Conservation (phyloP, 768 basidiomycete genomes). For the Rhodotorula graminis region DNA sequence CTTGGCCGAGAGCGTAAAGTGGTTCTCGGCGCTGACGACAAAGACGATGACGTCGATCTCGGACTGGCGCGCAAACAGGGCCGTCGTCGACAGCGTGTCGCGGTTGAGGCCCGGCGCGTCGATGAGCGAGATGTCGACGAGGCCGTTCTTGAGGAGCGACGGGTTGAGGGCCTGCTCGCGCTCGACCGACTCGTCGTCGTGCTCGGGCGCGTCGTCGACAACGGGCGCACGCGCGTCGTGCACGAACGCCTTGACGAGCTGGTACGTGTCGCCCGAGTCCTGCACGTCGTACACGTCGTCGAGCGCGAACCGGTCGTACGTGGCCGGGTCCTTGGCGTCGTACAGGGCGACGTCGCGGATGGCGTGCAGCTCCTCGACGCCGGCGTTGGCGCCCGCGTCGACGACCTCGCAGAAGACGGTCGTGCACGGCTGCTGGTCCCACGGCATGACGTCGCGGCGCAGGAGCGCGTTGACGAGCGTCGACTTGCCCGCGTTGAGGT, state of each 20-base stretch:
- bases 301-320: constrained; percentile 66
- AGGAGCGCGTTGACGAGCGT: constrained; percentile 96
- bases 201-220: constrained; percentile 50
- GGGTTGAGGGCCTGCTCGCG: constrained; percentile 3
- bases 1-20: constrained; percentile 91
- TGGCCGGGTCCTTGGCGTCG: constrained; percentile 64
- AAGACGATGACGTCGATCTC: constrained; percentile 99
- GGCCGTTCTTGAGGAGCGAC: constrained; percentile 42
- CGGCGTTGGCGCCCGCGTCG: constrained; percentile 67
- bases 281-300: constrained; percentile 73
- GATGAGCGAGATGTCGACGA: constrained; percentile 95
- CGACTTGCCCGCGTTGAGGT: constrained; percentile 96
- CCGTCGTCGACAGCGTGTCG: constrained; percentile 89
- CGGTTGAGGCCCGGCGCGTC: constrained; percentile 97
- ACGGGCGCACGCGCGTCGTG: constrained; percentile 70
- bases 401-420: constrained; percentile 96
- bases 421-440: constrained; percentile 97
- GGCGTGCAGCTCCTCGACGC: constrained; percentile 78
- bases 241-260: constrained; percentile 81
- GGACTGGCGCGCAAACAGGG: constrained; percentile 88
- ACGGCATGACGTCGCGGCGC: constrained; percentile 84
- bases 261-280: constrained; percentile 65
- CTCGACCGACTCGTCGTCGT: constrained; percentile 44
- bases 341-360: constrained; percentile 60
- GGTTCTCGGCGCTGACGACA: constrained; percentile 95